Conservation (phyloP, 768 basidiomycete genomes). For the Pleurotus pulmonarius region DNA sequence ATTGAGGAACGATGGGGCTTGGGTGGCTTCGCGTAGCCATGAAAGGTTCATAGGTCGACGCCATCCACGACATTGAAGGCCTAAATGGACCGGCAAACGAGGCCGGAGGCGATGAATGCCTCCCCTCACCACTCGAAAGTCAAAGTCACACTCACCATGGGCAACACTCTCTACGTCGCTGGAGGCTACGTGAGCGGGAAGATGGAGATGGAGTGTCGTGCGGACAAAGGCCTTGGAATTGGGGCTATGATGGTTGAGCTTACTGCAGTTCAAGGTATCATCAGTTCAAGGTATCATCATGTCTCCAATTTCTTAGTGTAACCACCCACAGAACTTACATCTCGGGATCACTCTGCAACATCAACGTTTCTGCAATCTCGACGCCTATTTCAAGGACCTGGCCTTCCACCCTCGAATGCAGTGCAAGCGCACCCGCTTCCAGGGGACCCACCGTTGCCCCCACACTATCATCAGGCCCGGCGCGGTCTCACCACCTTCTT, state of each 20-base stretch:
- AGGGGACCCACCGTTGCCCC: slow-evolving; percentile 59
- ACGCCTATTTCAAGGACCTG: slow-evolving; percentile 77
- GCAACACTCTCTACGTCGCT: slow-evolving; percentile 60
- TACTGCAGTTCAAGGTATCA: slow-evolving; percentile 65
- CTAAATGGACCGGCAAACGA: slow-evolving; percentile 16
- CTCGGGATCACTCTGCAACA: slow-evolving; percentile 76
- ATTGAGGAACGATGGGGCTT: too few relatives aligned
- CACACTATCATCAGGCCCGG: slow-evolving; percentile 68
- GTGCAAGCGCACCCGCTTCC: slow-evolving; percentile 60
- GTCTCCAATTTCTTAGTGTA: not conserved
- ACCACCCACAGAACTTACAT: slow-evolving; percentile 55
- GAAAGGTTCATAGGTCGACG: too few relatives aligned
- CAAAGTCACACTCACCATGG: slow-evolving; percentile 59
- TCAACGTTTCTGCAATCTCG: slow-evolving; percentile 71
- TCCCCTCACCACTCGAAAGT: slow-evolving; percentile 77
- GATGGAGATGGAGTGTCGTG: slow-evolving; percentile 76
- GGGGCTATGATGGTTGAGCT: slow-evolving; percentile 76
- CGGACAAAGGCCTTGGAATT: slow-evolving; percentile 72
- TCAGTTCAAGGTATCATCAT: slow-evolving; percentile 51
- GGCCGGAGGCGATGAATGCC: slow-evolving; percentile 73
- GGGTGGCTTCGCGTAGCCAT: too few relatives aligned
- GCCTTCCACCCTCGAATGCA: slow-evolving; percentile 80
- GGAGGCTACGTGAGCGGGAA: slow-evolving; percentile 68
- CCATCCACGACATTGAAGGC: too few relatives aligned
- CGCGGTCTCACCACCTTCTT: slow-evolving; percentile 75